Base-by-base conservation (phyloP, 495 filamentous ascomycete species). In the Penicillium tannophilum region DNA sequence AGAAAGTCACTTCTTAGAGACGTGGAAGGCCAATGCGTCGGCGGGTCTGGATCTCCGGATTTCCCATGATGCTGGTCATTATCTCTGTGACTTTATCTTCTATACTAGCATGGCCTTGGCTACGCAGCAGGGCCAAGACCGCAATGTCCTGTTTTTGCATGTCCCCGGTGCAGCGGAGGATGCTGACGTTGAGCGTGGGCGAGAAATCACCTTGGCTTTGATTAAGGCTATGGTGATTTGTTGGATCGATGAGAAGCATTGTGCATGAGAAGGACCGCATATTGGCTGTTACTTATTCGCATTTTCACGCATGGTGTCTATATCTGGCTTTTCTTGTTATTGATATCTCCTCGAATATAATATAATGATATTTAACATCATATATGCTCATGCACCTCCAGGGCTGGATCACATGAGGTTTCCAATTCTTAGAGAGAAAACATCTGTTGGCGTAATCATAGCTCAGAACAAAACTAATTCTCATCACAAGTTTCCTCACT, bases 51-150 rank as follows among this genome's bases (percentile, higher is more conserved):
- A 90, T 60, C 64, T 91, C 1, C 78, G 84, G 7, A 74, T 88
- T 12, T 91, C 88, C 6, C 83, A 87, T 44, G 88, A 95, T 65
- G 88, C 91, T 0, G 91, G 92, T 0, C 86, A 84, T 45, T 96
- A 88, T 66, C 76, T 93, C 16, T 96, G 92, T 69, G 92, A 93
- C 63, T 96, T 92, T 67, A 92, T 89, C 49, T 94, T 90, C 72
- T 95, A 86, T 74, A 87, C 87, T 6, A 90, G 84, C 60, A 64
- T 96, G 68, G 81, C 86, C 19, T 69, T 74, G 57, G 73, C 85
- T 19, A 70, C 75, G 49, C 80, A 77, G 70, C 73, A 75, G 6
- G 76, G 77, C 20, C 67, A 76, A 39, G 74, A 78, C 49, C 77
- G 77, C 44, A 86, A 83, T 52, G 86, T 92, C 16, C 68, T 88